These are phyloP conservation scores for Fraxinus floribunda DNA, from an alignment of 305 asterid species.

Conservation along the genomic window DNA sequence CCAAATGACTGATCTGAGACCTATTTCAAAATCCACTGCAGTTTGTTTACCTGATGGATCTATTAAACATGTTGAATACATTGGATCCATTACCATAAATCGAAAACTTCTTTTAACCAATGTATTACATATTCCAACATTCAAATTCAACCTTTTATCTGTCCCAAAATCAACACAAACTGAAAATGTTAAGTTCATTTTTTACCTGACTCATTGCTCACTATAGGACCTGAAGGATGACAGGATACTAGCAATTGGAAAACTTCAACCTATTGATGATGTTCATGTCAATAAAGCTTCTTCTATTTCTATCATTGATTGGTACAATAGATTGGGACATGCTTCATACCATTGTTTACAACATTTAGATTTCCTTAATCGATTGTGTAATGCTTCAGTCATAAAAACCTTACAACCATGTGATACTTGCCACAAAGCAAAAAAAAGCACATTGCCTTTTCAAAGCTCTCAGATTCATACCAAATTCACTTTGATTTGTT, in stretches of 20 bases:
- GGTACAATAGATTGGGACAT: not conserved
- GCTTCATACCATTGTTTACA: not conserved
- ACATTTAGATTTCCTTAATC: not conserved
- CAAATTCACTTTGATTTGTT: too few relatives aligned
- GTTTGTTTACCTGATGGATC: not conserved
- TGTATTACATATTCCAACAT: too few relatives aligned
- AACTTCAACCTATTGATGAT: too few relatives aligned
- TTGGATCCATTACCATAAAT: not conserved
- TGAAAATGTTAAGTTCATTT: not conserved
- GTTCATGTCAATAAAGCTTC: too few relatives aligned
- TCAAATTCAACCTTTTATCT: too few relatives aligned
- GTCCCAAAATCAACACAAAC: not conserved
- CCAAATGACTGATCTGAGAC: too few relatives aligned
- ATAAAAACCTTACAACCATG: not conserved
- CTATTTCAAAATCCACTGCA: too few relatives aligned
- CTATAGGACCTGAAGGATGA: not conserved
- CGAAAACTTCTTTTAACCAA: too few relatives aligned
- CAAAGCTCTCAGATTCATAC: too few relatives aligned
- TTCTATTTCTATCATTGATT: not conserved
- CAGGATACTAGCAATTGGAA: not conserved
- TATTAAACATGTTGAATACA: not conserved
- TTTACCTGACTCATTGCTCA: not conserved
- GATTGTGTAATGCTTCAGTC: too few relatives aligned
- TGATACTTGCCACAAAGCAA: not conserved
- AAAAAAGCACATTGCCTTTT: too few relatives aligned